phyloP scores from a whole-genome alignment of 805 yeast species.

The Ogataea ramenticola region DNA sequence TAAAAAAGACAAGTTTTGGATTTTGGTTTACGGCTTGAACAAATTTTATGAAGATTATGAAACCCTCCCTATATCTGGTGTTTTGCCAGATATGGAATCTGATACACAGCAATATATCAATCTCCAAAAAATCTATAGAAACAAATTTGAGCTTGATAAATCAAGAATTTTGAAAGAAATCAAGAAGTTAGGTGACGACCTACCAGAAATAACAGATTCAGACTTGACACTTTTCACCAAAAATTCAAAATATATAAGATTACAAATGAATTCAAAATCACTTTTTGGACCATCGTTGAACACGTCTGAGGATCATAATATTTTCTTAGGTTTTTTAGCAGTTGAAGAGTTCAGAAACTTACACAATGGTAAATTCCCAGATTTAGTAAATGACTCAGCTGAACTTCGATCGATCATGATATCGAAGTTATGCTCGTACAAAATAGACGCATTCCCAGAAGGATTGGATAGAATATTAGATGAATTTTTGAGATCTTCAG shows the following conservation, averaged over 20 bases:
- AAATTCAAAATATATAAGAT: conserved; percentile 47
- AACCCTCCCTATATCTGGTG: conserved; percentile 65
- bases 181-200: not conserved
- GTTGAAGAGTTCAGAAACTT: conserved; percentile 15
- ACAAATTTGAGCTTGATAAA: conserved; percentile 46
- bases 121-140: conserved; percentile 51
- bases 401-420: conserved; percentile 17
- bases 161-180: conserved; percentile 26
- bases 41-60: conserved; percentile 35
- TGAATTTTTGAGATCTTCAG: conserved; percentile 34
- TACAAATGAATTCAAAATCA: conserved; percentile 37
- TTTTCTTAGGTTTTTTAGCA: conserved; percentile 39
- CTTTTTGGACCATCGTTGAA: conserved; percentile 13
- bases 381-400: conserved; percentile 11
- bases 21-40: conserved; percentile 45
- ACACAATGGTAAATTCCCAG: conserved; percentile 16
- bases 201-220: conserved; percentile 24
- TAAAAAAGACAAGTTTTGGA: conserved; percentile 44
- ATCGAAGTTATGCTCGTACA: conserved; percentile 18
- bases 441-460: conserved; percentile 24
- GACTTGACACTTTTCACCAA: conserved; percentile 48
- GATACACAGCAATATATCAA: conserved; percentile 54
- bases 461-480: conserved; percentile 31
- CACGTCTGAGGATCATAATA: conserved; percentile 7
- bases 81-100: conserved; percentile 84